Evolutionary conservation across 108 stramenopile species (phyloP).

Genomic region (Fragilariopsis cylindrus): DNA sequence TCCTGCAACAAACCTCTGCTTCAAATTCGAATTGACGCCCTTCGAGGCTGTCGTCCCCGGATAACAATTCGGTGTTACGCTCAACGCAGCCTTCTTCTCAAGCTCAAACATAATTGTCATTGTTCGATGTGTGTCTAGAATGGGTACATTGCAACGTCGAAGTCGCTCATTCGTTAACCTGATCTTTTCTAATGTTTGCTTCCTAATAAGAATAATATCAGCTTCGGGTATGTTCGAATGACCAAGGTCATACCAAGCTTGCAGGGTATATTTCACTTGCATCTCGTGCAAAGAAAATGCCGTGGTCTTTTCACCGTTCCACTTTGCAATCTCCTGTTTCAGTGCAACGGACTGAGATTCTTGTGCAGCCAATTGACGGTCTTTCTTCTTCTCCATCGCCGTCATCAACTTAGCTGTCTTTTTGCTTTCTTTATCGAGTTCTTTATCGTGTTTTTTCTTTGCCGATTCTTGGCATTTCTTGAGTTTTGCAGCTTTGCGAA

Average conservation of each 20-base stretch:
- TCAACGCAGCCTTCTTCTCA: conserved; percentile 10
- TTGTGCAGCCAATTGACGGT: background rate
- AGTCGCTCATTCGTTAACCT: background rate
- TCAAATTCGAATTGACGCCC: too few relatives aligned
- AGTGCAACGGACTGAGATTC: background rate
- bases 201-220: background rate
- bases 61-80: too few relatives aligned
- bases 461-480: conserved; percentile 11
- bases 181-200: conserved; percentile 4
- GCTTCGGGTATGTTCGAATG: conserved; percentile 9
- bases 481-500: background rate
- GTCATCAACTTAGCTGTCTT: background rate
- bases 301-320: background rate
- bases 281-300: conserved; percentile 11
- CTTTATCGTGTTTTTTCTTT: conserved; percentile 17
- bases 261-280: background rate
- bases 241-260: background rate
- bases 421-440: conserved; percentile 2
- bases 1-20: too few relatives aligned
- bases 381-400: background rate
- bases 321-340: background rate
- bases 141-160: background rate
- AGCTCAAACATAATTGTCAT: conserved; percentile 1
- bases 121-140: background rate
- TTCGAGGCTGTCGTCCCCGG: too few relatives aligned